phyloP scores from a whole-genome alignment of 768 basidiomycete species.

The Trametes coccinea region DNA sequence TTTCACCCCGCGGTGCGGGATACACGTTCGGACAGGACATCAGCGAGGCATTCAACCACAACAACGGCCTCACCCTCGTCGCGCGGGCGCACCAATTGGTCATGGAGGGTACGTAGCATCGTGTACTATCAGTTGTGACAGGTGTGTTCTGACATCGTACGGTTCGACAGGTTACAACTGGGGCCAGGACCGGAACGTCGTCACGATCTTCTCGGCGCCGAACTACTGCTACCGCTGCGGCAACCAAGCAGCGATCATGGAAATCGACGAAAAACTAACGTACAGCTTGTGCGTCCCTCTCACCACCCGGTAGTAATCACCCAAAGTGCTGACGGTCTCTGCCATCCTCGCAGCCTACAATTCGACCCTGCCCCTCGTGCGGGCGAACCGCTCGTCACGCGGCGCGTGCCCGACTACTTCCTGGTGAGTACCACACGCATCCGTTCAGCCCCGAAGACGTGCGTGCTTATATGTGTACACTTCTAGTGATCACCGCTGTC shows the following conservation, averaged over 20 bases:
- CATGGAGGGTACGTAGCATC: constrained; percentile 79
- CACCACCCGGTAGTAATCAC: constrained; percentile 1
- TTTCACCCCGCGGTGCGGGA: constrained; percentile 96
- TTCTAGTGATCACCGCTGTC: constrained; percentile 25
- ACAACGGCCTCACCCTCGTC: constrained; percentile 95
- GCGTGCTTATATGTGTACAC: neutral
- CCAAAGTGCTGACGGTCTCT: constrained; percentile 4
- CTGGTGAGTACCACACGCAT: constrained; percentile 52
- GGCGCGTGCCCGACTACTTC: constrained; percentile 94
- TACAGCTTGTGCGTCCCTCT: constrained; percentile 77
- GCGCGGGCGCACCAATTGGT: constrained; percentile 93
- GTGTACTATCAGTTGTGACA: neutral
- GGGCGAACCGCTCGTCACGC: constrained; percentile 96
- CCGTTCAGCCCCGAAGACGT: neutral
- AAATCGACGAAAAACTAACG: constrained; percentile 97
- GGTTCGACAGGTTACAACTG: constrained; percentile 75
- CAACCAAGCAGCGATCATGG: constrained; percentile 99
- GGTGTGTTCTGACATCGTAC: neutral
- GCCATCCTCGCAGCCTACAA: constrained; percentile 71
- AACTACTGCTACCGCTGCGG: constrained; percentile 99
- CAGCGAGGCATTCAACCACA: constrained; percentile 98
- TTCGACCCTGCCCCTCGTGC: constrained; percentile 99
- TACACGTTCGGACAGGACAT: constrained; percentile 99
- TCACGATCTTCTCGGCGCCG: constrained; percentile 99
- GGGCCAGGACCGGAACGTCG: constrained; percentile 99